Base-by-base conservation (phyloP, 2,329 filamentous ascomycete genomes). In the Tolypocladium paradoxum region DNA sequence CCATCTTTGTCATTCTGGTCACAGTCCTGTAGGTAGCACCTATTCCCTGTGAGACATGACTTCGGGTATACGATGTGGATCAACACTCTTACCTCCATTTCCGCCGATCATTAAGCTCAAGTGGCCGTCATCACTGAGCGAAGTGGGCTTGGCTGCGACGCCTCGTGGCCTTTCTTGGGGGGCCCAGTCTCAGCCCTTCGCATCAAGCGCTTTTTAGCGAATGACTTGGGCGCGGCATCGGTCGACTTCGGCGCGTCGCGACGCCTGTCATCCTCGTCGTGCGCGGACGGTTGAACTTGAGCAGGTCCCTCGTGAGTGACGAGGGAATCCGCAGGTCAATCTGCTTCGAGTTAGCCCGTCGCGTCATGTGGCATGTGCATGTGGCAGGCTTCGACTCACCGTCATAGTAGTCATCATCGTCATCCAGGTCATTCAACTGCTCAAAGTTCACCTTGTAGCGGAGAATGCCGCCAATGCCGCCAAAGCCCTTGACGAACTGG, bases 391-490 rank as follows among this genome's bases (percentile, higher is more conserved):
- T 47, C 16, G 18, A 58, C 69, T 64, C 63, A 76, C 77, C 79
- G 73, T 82, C 80, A 76, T 95, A 96, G 78, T 95, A 96, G 74
- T 92, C 92, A 70, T 97, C 92, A 73, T 91, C 87, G 70, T 93
- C 88, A 71, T 95, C 91, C 67, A 87, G 80, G 71, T 97, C 93
- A 72, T 87, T 87, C 73, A 99, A 82, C 74, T 99, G 95, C 76
- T 99, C 95, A 76, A 99, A 99, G 79, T 99, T 99, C 79, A 99
- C 90, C 79, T 96, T 96, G 84, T 99, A 99, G 64, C 93, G 90
- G 69, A 99, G 84, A 66, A 99, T 86, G 60, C 92, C 92, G 62
- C 93, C 93, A 64, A 99, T 96, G 68, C 93, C 93, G 85, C 93
- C 93, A 68, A 99, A 99, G 59, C 93, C 93, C 78, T 96, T 97